Percentiles rank a stretch among this genome's conserved stretches.
Conservation (phyloP, 2,329 filamentous ascomycete genomes). For the Epichloe sp. region DNA sequence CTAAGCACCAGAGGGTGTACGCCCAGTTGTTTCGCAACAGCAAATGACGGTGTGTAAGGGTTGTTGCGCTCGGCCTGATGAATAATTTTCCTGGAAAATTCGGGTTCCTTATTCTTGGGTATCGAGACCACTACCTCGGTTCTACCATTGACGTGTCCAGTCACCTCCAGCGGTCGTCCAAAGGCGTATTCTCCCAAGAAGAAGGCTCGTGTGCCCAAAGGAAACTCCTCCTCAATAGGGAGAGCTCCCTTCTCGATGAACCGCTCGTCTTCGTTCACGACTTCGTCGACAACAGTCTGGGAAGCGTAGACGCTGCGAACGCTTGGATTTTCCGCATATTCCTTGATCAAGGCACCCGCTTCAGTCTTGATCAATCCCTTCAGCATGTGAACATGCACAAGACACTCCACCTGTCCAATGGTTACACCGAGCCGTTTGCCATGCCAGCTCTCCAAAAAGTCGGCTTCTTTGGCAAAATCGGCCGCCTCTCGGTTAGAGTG, state of each 20-base stretch:
- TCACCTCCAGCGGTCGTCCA: conserved; percentile 76
- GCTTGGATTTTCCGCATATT: conserved; percentile 76
- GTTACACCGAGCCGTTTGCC: conserved; percentile 83
- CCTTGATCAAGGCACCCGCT: conserved; percentile 80
- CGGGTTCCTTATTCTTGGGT: conserved; percentile 58
- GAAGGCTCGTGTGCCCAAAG: conserved; percentile 69
- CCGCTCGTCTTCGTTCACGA: conserved; percentile 79
- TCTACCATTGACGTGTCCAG: conserved; percentile 59
- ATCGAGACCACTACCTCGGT: conserved; percentile 67
- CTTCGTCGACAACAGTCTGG: conserved; percentile 80
- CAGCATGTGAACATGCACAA: conserved; percentile 87
- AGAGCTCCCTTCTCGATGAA: conserved; percentile 87
- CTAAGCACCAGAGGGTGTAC: conserved; percentile 81
- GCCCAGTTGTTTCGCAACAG: conserved; percentile 69
- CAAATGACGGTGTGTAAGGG: conserved; percentile 74
- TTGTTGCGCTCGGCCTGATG: conserved; percentile 53
- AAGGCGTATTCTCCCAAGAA: conserved; percentile 92
- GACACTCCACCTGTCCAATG: conserved; percentile 73
- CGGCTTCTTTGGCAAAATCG: conserved; percentile 73
- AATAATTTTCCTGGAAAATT: conserved; percentile 70
- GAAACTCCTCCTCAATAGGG: conserved; percentile 85
- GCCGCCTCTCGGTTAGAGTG: conserved; percentile 67
- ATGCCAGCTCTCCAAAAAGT: conserved; percentile 73
- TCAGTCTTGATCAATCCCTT: conserved; percentile 85
- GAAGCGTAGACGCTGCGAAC: conserved; percentile 84